Conservation (phyloP, 2,329 filamentous ascomycete genomes). For the Calonectria leucothoes region DNA sequence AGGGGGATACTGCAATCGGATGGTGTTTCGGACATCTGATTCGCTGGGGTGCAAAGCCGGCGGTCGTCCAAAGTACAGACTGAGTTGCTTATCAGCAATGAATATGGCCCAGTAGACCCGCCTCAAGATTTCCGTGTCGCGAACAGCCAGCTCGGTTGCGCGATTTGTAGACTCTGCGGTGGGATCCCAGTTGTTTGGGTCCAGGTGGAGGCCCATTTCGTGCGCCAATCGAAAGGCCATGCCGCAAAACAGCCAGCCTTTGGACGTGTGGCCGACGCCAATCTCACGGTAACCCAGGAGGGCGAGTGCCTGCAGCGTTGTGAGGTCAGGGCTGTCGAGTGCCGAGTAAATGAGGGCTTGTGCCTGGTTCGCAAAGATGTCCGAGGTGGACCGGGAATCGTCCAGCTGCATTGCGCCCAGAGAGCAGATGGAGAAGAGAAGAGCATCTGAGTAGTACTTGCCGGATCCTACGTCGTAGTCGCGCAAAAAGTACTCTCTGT, state of each 20-base stretch:
- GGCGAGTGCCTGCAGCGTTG: slow-evolving; percentile 57
- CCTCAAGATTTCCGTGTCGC: slow-evolving; percentile 60
- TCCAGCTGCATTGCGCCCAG: slow-evolving; percentile 60
- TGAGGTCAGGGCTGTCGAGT: slow-evolving; percentile 59
- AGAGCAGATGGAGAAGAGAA: slow-evolving; percentile 61
- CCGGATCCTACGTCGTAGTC: slow-evolving; percentile 60
- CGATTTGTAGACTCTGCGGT: slow-evolving; percentile 49
- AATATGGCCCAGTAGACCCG: slow-evolving; percentile 64
- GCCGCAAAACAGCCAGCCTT: slow-evolving; percentile 63
- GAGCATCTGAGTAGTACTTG: slow-evolving; percentile 61
- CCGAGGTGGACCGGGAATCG: slow-evolving; percentile 52
- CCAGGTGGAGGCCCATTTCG: slow-evolving; percentile 64
- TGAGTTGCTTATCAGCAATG: slow-evolving; percentile 62
- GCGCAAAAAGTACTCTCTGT: slow-evolving; percentile 62
- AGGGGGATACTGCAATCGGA: slow-evolving; percentile 60
- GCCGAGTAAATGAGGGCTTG: slow-evolving; percentile 57
- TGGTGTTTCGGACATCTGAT: slow-evolving; percentile 61
- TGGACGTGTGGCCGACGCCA: slow-evolving; percentile 59
- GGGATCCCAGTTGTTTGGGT: slow-evolving; percentile 61
- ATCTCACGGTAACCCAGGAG: slow-evolving; percentile 60
- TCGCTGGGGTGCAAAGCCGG: slow-evolving; percentile 61
- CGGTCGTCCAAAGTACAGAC: slow-evolving; percentile 62
- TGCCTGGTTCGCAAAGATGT: slow-evolving; percentile 57
- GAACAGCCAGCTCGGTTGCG: slow-evolving; percentile 31
- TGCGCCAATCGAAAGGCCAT: slow-evolving; percentile 64